These are phyloP conservation scores for Fusarium sp. DNA, from an alignment of 2,329 filamentous ascomycete species.

Conservation along the genomic window DNA sequence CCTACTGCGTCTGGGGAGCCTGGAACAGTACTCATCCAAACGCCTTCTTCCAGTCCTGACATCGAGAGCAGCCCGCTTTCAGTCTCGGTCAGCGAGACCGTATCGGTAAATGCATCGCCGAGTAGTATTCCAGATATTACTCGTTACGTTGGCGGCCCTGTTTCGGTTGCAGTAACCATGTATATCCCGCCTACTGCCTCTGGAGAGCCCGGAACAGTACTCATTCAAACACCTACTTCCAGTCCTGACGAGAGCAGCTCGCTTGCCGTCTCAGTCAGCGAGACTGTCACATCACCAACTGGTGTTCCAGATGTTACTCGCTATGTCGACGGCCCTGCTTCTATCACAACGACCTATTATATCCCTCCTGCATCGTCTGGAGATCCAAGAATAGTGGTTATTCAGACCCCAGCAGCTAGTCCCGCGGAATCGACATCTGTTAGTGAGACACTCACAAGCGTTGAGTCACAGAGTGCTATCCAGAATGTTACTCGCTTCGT, in stretches of 20 bases:
- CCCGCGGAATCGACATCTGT: background rate
- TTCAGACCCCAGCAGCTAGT: background rate
- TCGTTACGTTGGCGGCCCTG: background rate
- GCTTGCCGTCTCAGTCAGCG: too few species aligned
- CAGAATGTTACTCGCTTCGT: background rate
- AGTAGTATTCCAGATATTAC: background rate
- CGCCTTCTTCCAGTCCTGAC: background rate
- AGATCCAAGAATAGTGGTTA: background rate
- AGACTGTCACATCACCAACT: background rate
- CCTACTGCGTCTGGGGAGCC: background rate
- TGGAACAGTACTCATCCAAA: background rate
- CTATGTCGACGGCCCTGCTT: background rate
- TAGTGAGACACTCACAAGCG: background rate
- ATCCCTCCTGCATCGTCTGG: background rate
- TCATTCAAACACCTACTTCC: constrained; percentile 1
- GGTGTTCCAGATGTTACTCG: background rate
- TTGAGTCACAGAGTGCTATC: background rate
- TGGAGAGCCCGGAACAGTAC: background rate
- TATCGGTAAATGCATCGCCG: too few species aligned
- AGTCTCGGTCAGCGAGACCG: background rate
- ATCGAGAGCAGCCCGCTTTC: too few species aligned
- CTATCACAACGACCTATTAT: constrained; percentile 1
- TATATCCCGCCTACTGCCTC: background rate
- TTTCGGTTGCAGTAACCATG: background rate
- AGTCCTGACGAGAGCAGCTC: background rate